Evolutionary conservation across 108 stramenopile genomes (phyloP), one percentile per base, ranked within the genome.

Genomic region (Nitzschia inconspicua): DNA sequence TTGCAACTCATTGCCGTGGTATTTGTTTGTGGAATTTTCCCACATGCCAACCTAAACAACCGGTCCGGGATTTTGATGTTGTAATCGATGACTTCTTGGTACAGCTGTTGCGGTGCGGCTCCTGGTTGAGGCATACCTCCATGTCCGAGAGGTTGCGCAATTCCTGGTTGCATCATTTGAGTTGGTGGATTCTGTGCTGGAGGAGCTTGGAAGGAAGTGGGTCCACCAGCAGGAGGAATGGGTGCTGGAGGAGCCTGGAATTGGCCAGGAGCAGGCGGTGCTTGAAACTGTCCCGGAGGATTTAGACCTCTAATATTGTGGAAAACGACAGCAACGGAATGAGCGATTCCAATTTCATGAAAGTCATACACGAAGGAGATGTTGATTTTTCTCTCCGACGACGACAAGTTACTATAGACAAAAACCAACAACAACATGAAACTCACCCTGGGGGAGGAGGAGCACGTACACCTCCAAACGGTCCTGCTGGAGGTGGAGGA

Each of bases 81-180:
- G 59, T 63, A 75, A 50, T 91, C 89, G 41, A 91, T 78, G 43
- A 75, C 78, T 49, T 87, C 84, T 52, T 85, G 65, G 44, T 59
- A 53, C 28, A 71, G 22, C 16, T 51, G 41, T 20, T 29, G 23
- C 1, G 66, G 52, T 43, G 65, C 50, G 37, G 29, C 39, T 39
- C 68, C 75, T 2, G 68, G 68, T 6, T 34, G 31, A 3, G 42
- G 22, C 26, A 53, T 23, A 16, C 31, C 43, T 6, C 50, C 27
- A 11, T 9, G 51, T 14, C 22, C 7, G 47, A 7, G 14, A 11
- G 56, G 56, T 47, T 57, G 26, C 6, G 29, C 44, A 11, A 44
- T 13, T 6, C 58, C 24, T 13, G 52, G 31, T 8, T 25, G 48
- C 48, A 50, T 50, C 48, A 50, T 50, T 20, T 14, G 59, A 47